These are phyloP conservation scores for Aspergillus puulaauensis DNA, from an alignment of 2,329 filamentous ascomycete species.

Conservation along the genomic window DNA sequence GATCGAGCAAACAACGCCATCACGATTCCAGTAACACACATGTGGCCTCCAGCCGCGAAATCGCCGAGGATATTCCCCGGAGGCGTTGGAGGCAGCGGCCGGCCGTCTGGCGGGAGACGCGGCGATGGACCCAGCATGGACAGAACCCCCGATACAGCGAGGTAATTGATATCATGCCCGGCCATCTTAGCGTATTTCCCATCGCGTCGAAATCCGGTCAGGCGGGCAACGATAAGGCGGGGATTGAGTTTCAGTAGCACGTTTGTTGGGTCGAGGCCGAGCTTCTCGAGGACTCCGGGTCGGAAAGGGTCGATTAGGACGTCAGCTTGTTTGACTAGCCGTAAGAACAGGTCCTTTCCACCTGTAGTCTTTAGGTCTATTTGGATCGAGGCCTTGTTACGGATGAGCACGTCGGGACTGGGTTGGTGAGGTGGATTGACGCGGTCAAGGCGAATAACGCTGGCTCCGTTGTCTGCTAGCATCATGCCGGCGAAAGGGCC, in stretches of 20 bases:
- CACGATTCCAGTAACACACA: conserved; percentile 73
- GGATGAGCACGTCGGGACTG: conserved; percentile 68
- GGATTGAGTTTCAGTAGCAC: conserved; percentile 66
- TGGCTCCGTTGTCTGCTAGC: conserved; percentile 80
- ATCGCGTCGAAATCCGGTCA: conserved; percentile 85
- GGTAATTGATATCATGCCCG: conserved; percentile 90
- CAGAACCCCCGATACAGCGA: conserved; percentile 76
- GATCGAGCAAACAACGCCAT: conserved; percentile 68
- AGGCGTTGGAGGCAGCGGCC: conserved; percentile 31
- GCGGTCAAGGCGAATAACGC: conserved; percentile 74
- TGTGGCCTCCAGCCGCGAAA: conserved; percentile 80
- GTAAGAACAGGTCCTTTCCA: background rate
- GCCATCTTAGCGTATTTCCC: conserved; percentile 80
- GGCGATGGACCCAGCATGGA: conserved; percentile 65
- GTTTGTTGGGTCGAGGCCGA: conserved; percentile 67
- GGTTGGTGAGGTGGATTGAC: conserved; percentile 21
- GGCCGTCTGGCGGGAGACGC: conserved; percentile 56
- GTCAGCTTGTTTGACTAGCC: conserved; percentile 50
- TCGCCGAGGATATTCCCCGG: conserved; percentile 80
- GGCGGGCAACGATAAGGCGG: conserved; percentile 70
- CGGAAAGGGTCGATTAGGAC: conserved; percentile 87
- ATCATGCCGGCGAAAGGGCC: conserved; percentile 82
- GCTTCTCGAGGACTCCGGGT: conserved; percentile 78
- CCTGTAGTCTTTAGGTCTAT: conserved; percentile 69
- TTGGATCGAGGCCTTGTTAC: conserved; percentile 73